Evolutionary conservation across 2,329 filamentous ascomycete genomes (phyloP).

Genomic region (Lasiodiplodia hormozganensis): DNA sequence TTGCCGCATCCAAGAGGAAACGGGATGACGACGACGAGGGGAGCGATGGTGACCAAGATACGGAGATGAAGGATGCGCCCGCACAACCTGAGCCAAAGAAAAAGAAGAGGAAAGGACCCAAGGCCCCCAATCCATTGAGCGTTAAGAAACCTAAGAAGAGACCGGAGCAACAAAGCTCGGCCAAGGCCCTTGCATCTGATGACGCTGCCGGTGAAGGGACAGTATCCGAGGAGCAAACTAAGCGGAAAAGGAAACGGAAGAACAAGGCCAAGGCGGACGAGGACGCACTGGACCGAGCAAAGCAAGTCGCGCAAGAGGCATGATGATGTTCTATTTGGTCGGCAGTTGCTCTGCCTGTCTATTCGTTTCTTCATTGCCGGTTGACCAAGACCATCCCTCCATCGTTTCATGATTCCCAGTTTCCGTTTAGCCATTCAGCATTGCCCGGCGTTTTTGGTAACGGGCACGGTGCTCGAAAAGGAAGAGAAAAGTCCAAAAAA

Average conservation of each 20-base stretch:
- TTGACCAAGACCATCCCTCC: background rate
- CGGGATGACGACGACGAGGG: conserved; percentile 58
- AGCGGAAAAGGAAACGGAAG: conserved; percentile 49
- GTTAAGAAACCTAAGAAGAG: conserved; percentile 63
- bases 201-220: conserved; percentile 28
- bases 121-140: conserved; percentile 74
- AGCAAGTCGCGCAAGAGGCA: background rate
- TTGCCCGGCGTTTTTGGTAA: conserved; percentile 26
- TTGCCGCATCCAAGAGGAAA: conserved; percentile 44
- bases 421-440: conserved; percentile 17
- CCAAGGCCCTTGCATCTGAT: conserved; percentile 32
- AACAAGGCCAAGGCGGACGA: conserved; percentile 45
- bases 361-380: conserved; percentile 12
- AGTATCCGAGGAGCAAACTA: conserved; percentile 37
- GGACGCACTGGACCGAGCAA: conserved; percentile 21
- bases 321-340: conserved; percentile 10
- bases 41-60: conserved; percentile 35
- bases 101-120: conserved; percentile 67
- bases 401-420: conserved; percentile 19
- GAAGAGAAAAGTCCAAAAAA: background rate
- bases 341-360: conserved; percentile 6
- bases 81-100: conserved; percentile 38
- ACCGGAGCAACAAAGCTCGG: conserved; percentile 14
- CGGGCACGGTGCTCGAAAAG: conserved; percentile 5
- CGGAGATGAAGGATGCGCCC: conserved; percentile 49